phyloP scores from a whole-genome alignment of 306 rosid genomes.

The Lablab purpureus region DNA sequence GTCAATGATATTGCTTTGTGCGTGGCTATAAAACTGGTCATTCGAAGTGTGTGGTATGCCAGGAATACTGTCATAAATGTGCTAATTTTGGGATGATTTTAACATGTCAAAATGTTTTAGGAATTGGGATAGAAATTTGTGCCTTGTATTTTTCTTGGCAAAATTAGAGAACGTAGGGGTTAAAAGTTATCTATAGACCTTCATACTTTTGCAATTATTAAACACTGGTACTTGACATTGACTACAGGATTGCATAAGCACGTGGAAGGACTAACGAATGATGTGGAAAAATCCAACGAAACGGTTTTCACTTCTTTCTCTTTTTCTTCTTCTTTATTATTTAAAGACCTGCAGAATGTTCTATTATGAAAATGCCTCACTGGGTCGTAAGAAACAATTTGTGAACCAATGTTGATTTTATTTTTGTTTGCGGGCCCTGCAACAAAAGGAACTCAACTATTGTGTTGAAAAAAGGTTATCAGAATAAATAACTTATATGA shows the following conservation, averaged over 20 bases:
- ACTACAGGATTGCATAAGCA: slow-evolving; percentile 77
- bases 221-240: slow-evolving; percentile 27
- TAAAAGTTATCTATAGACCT: not conserved
- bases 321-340: not conserved
- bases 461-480: not conserved
- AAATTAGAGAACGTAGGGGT: slow-evolving; percentile 4
- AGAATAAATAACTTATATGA: slow-evolving; percentile 3
- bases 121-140: slow-evolving; percentile 21
- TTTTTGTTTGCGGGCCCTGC: not conserved
- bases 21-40: not conserved
- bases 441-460: not conserved
- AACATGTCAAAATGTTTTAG: slow-evolving; percentile 16
- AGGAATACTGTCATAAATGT: slow-evolving; percentile 15
- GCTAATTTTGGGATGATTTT: not conserved
- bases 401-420: too few relatives aligned
- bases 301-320: slow-evolving; percentile 57
- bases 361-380: slow-evolving; percentile 14
- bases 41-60: not conserved
- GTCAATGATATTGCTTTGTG: not conserved
- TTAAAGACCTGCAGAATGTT: slow-evolving; percentile 8
- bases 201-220: slow-evolving; percentile 14
- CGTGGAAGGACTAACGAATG: slow-evolving; percentile 88
- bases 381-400: slow-evolving; percentile 15
- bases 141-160: not conserved
- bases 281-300: slow-evolving; percentile 92